phyloP scores from a whole-genome alignment of 208 protist genomes.

The Sergeia podlipaevii region DNA sequence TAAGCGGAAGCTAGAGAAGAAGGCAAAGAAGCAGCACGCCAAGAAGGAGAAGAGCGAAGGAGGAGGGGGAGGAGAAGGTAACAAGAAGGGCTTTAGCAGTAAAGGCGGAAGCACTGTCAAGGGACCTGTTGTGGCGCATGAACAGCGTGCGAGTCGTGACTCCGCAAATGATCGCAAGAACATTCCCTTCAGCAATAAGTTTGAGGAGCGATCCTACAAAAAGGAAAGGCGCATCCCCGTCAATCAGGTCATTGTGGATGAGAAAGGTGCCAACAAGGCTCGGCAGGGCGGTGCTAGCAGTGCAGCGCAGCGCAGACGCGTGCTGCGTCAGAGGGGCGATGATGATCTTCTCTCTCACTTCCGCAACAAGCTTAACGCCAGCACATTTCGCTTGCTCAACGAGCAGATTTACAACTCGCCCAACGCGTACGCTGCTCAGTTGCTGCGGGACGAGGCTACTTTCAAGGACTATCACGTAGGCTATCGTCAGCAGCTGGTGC shows the following conservation, averaged over 20 bases:
- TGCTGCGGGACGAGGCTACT: slow-evolving; percentile 69
- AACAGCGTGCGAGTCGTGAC: slow-evolving; percentile 41
- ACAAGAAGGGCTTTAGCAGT: slow-evolving; percentile 28
- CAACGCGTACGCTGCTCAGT: slow-evolving; percentile 65
- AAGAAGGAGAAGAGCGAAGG: slow-evolving; percentile 18
- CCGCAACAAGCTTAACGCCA: slow-evolving; percentile 74
- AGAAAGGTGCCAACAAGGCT: slow-evolving; percentile 12
- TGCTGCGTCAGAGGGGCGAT: slow-evolving; percentile 60
- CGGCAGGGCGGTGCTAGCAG: slow-evolving; percentile 60
- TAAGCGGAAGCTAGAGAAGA: slow-evolving; percentile 66
- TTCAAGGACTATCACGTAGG: slow-evolving; percentile 93
- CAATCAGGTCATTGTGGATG: slow-evolving; percentile 32
- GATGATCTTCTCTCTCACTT: slow-evolving; percentile 85
- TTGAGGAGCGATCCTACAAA: slow-evolving; percentile 51
- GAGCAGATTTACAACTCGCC: slow-evolving; percentile 88
- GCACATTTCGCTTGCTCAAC: slow-evolving; percentile 86
- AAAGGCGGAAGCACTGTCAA: slow-evolving; percentile 71
- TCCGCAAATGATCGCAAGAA: slow-evolving; percentile 72
- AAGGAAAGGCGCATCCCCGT: slow-evolving; percentile 55
- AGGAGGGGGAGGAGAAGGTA: neutral
- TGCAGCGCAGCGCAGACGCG: slow-evolving; percentile 76
- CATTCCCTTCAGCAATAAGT: slow-evolving; percentile 58
- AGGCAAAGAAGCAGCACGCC: slow-evolving; percentile 49
- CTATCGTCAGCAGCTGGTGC: slow-evolving; percentile 88
- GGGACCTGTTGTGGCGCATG: slow-evolving; percentile 71